Base-by-base conservation (phyloP, 2,329 filamentous ascomycete species). In the Microsporum ferrugineum region DNA sequence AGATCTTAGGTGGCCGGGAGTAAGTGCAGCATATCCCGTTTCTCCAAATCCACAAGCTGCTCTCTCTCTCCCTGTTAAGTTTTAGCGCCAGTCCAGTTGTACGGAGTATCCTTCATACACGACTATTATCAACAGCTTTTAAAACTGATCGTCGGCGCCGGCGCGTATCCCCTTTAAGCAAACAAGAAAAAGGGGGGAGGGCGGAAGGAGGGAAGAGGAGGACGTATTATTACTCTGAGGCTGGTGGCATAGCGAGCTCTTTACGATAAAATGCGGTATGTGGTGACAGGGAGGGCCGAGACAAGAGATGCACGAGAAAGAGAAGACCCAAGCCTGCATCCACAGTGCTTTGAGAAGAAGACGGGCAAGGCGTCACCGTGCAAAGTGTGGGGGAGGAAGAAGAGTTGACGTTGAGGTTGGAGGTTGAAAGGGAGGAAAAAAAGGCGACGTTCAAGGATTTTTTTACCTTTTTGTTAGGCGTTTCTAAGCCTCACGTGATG, bases 161-260 rank as follows among this genome's bases (percentile, higher is more conserved):
- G 10, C 55, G 55, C 55, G 33, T 33, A 23, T 12, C n/a, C 6
- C 29, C 23, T 33, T 53, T 5, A 17, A 12, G 47, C 5, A 31
- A 53, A 53, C 17, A 23, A 23, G 17, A 23, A 23, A 23, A 23
- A 23, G 17, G 17, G 17, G 17, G 17, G 17, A 23, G 17, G 39
- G 39, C 39, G 39, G 39, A 43, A 14, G 39, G 39, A n/a, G n/a
- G 23, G 10, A 5, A 23, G 38, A 33, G 17, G 51, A 14, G 29
- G 12, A 33, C 29, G 29, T 33, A 14, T 23, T 57, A 57, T 57
- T 57, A 57, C 55, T 57, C 23, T 38, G 55, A 57, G 55, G 33
- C 14, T 39, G 23, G 55, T 38, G 51, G 27, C 51, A 56, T 56
- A 31, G n/a, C 38, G 55, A 6, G 12, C 10, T 57, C 55, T 57